Evolutionary conservation across 306 rosid species (phyloP), one percentile per base, ranked within the genome.

Genomic region (Prunus mongolica): DNA sequence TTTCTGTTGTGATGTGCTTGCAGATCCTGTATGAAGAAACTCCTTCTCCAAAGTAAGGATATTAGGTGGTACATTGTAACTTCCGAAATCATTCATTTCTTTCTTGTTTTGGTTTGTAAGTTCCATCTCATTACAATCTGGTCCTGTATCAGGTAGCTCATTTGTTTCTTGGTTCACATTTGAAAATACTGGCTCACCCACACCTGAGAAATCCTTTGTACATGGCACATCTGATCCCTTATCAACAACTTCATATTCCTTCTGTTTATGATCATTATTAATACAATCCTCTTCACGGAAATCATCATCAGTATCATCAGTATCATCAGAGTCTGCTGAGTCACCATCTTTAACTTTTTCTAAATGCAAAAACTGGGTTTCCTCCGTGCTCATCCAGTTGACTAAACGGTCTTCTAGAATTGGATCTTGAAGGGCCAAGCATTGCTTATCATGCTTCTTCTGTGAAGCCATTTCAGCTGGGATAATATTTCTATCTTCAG

Each of bases 361-460:
- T 56, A 14, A 69, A 49, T 58, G 71, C 65, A 81, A 72, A 72
- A 74, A 79, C 76, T 86, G 93, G 27, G 80, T 88, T 60, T 91
- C 92, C 62, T 88, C 95, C 87, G 82, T 83, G 89, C 89, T 88
- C 92, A 93, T 88, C 98, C 93, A 93, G 83, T 84, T 91, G 65
- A 93, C 86, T 77, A 80, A 65, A 34, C 72, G 32, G 30, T 86
- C 82, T 55, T 74, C 81, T 24, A 67, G 68, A 50, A 44, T 67
- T 34, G 63, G 45, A 51, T 82, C 86, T 67, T 71, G 67, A 22
- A 58, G 87, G 64, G 56, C 61, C 69, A 76, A 67, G 50, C 76
- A 78, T 76, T 83, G 82, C 30, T 69, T 47, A 12, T 55, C 84
- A 55, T 68, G 72, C 22, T 52, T 86, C 84, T 76, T 63, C 76